Evolutionary conservation across 2,329 filamentous ascomycete genomes (phyloP).

Genomic region (Bipolaris victoriae): DNA sequence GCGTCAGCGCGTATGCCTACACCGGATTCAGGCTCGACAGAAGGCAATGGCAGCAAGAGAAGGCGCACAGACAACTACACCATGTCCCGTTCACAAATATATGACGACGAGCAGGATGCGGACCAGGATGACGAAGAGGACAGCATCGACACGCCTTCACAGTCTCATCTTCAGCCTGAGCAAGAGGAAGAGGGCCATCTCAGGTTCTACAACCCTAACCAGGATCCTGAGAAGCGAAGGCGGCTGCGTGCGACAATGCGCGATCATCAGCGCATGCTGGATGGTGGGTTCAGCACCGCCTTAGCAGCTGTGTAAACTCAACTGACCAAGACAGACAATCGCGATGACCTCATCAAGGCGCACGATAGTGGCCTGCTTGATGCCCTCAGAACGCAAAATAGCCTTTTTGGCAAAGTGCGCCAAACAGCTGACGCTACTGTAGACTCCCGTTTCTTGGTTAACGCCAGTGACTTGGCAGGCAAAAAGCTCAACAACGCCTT

Average conservation of each 20-base stretch:
- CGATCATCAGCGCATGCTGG: constrained; percentile 66
- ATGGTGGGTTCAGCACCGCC: constrained; percentile 50
- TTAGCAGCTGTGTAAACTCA: not conserved
- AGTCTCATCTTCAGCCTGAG: constrained; percentile 9
- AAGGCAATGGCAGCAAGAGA: constrained; percentile 50
- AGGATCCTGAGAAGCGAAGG: constrained; percentile 75
- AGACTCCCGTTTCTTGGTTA: constrained; percentile 85
- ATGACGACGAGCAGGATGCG: constrained; percentile 20
- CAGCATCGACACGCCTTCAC: constrained; percentile 12
- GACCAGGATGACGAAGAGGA: constrained; percentile 29
- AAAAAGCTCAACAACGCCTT: constrained; percentile 78
- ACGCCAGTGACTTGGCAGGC: constrained; percentile 77
- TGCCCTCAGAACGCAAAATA: constrained; percentile 70
- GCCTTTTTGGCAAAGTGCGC: constrained; percentile 70
- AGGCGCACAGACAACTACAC: constrained; percentile 51
- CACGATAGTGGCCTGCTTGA: constrained; percentile 69
- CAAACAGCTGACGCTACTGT: constrained; percentile 91
- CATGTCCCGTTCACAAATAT: constrained; percentile 13
- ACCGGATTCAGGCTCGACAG: constrained; percentile 46
- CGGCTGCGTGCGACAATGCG: constrained; percentile 72
- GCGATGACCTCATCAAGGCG: constrained; percentile 69
- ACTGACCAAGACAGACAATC: constrained; percentile 65
- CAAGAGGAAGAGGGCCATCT: constrained; percentile 19
- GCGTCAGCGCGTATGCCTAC: constrained; percentile 45
- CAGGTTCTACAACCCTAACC: constrained; percentile 77